A percentile compares a stretch with the other conserved stretches of the same genome.
Conservation (phyloP, 352 stramenopile genomes). For the Phytophthora brassicae region DNA sequence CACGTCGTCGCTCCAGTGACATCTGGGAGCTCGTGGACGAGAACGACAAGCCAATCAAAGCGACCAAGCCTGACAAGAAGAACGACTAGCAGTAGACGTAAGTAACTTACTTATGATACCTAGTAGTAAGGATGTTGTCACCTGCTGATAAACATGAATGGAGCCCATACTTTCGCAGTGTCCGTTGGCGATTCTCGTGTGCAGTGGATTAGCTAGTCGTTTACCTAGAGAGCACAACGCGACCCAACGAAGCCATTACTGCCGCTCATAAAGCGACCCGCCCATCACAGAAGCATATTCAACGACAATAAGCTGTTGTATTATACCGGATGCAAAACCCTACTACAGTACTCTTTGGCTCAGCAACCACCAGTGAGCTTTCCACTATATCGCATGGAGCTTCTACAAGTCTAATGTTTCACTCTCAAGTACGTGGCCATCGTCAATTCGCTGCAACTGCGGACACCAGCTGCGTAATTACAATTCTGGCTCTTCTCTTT, state of each 20-base stretch:
- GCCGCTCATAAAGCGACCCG: background rate
- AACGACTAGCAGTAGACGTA: constrained; percentile 36
- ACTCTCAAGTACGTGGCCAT: background rate
- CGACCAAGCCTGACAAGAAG: constrained; percentile 29
- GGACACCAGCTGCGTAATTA: constrained; percentile 4
- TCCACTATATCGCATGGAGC: constrained; percentile 5
- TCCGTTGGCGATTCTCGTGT: constrained; percentile 6
- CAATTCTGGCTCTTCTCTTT: constrained; percentile 26
- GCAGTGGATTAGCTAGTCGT: constrained; percentile 24
- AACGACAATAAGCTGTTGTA: too few species aligned
- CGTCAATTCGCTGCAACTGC: constrained; percentile 16
- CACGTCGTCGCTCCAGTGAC: constrained; percentile 36
- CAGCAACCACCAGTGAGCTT: too few species aligned
- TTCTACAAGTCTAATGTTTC: background rate
- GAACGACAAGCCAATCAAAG: constrained; percentile 34
- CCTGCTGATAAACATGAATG: constrained; percentile 24
- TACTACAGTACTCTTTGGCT: too few species aligned
- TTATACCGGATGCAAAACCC: too few species aligned
- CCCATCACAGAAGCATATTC: constrained; percentile 13
- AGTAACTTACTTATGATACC: too few species aligned
- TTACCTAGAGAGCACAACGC: too few species aligned
- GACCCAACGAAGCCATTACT: constrained; percentile 28
- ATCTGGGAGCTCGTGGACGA: constrained; percentile 57
- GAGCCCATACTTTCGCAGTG: constrained; percentile 16
- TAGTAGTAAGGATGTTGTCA: too few species aligned